phyloP scores from a whole-genome alignment of 169 alveolate species.

The Cryptosporidium canis region DNA sequence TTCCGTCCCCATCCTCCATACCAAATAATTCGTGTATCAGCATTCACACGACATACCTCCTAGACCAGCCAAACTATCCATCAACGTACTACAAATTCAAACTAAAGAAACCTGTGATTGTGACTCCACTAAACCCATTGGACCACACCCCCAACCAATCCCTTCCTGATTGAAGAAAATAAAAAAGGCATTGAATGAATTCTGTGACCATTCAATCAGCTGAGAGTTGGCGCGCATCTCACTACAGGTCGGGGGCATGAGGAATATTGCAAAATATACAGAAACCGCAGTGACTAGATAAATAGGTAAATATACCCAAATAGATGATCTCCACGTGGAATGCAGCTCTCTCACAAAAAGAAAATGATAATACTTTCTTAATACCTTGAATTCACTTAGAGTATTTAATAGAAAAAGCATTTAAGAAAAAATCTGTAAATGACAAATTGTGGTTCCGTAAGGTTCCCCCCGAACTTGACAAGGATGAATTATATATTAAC shows the following conservation, averaged over 20 bases:
- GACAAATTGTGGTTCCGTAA: neutral
- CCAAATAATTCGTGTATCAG: neutral
- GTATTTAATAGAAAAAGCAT: neutral
- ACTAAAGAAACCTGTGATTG: neutral
- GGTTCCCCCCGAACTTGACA: neutral
- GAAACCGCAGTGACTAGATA: neutral
- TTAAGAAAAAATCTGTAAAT: neutral
- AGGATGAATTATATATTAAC: neutral
- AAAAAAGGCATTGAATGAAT: neutral
- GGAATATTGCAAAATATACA: neutral
- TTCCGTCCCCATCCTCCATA: neutral
- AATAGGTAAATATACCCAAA: neutral
- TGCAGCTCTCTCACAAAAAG: neutral
- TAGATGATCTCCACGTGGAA: neutral
- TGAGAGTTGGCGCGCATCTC: neutral
- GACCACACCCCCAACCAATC: neutral
- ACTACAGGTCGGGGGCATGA: no score
- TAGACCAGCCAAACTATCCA: slow-evolving; percentile 2
- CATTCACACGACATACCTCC: neutral
- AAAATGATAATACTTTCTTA: neutral
- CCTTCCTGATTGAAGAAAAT: no score
- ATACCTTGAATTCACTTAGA: neutral
- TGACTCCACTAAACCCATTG: neutral
- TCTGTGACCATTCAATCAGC: no score
- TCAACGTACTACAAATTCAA: neutral